Evolutionary conservation across 371 early-diverging fungal genomes (phyloP).

Genomic region (Apophysomyces ossiformis): DNA sequence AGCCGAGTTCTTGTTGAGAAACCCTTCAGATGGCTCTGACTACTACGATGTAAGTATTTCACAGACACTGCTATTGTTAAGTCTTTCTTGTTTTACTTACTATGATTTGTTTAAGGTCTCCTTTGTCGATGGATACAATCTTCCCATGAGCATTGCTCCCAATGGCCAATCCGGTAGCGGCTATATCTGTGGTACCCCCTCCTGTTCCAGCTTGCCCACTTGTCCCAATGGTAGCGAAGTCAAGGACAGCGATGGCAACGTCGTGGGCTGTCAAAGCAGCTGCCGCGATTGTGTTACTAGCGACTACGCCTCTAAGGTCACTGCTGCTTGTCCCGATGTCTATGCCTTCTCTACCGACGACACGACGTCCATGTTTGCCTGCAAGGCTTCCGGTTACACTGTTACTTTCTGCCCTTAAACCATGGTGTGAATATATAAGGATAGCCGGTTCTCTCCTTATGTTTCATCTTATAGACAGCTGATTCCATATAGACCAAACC

Average conservation of each 20-base stretch:
- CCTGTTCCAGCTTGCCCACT: constrained; percentile 31
- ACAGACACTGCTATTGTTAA: not conserved
- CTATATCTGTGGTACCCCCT: constrained; percentile 34
- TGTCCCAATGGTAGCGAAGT: constrained; percentile 39
- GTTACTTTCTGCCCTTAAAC: constrained; percentile 30
- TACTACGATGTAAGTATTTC: constrained; percentile 45
- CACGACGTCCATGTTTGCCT: constrained; percentile 24
- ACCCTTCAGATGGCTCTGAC: constrained; percentile 21
- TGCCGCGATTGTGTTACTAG: constrained; percentile 40
- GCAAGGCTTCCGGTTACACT: constrained; percentile 25
- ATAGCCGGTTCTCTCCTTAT: not conserved
- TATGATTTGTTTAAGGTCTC: constrained; percentile 42
- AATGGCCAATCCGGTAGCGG: constrained; percentile 22
- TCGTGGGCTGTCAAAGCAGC: constrained; percentile 39
- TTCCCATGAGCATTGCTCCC: constrained; percentile 41
- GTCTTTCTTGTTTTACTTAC: constrained; percentile 19
- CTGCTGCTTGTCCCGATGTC: constrained; percentile 27
- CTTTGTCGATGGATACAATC: constrained; percentile 46
- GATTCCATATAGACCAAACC: too few relatives aligned
- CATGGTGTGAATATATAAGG: not conserved
- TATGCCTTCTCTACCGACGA: constrained; percentile 44
- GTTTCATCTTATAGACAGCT: too few relatives aligned
- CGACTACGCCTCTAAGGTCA: constrained; percentile 32
- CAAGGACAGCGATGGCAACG: constrained; percentile 28
- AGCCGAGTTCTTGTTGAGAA: constrained; percentile 43